Evolutionary conservation across 164 flowering plant species (phyloP).

Genomic region (Malania oleifera): DNA sequence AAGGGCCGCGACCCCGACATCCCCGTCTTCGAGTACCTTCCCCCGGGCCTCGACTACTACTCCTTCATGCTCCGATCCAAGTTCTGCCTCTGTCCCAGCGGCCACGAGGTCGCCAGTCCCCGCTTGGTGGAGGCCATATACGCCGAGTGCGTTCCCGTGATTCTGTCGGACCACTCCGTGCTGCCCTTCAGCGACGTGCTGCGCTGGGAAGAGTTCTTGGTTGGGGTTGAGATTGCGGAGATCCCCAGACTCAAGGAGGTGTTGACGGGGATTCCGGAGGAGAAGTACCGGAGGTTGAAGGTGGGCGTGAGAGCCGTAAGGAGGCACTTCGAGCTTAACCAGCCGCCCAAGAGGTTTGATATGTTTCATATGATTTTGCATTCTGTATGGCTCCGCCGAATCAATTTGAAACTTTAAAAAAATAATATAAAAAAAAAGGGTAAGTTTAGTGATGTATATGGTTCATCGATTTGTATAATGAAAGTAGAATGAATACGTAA

Average conservation of each 20-base stretch:
- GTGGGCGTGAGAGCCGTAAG: conserved; percentile 45
- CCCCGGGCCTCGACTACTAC: conserved; percentile 45
- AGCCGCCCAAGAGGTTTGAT: conserved; percentile 58
- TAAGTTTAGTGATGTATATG: conserved; percentile 1
- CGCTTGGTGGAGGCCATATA: conserved; percentile 65
- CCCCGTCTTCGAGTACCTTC: conserved; percentile 54
- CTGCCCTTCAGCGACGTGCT: conserved; percentile 74
- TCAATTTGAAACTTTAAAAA: conserved; percentile 41
- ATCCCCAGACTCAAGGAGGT: conserved; percentile 60
- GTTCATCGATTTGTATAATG: too few relatives aligned
- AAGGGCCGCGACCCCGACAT: conserved; percentile 44
- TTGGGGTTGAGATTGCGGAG: conserved; percentile 40
- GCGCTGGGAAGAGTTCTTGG: conserved; percentile 60
- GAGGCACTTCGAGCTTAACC: conserved; percentile 59
- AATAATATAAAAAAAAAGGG: too few relatives aligned
- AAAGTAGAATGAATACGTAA: too few relatives aligned
- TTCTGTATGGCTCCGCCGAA: conserved; percentile 78
- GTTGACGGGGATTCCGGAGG: conserved; percentile 31
- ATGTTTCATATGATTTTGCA: conserved; percentile 72
- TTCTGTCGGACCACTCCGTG: conserved; percentile 50
- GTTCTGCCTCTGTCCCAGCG: conserved; percentile 84
- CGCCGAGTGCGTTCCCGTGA: conserved; percentile 70
- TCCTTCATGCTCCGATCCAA: conserved; percentile 43
- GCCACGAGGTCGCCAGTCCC: conserved; percentile 84
- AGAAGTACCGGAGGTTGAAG: conserved; percentile 36